These are phyloP conservation scores for Spencermartinsiella ligniputridi DNA, from an alignment of 1,139 yeast species.

Conservation along the genomic window DNA sequence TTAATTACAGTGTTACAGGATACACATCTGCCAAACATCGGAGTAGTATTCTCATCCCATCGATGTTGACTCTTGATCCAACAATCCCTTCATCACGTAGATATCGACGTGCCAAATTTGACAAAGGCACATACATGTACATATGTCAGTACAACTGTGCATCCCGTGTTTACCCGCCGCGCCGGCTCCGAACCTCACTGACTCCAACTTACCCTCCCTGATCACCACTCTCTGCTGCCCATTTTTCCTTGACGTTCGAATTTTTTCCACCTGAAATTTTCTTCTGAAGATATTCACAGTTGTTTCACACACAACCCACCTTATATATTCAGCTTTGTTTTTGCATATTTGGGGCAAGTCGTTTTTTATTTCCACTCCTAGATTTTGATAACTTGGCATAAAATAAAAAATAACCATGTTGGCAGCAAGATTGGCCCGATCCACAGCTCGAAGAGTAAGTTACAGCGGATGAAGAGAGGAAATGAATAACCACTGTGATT, in stretches of 20 bases:
- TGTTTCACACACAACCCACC: not conserved
- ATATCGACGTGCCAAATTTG: no score
- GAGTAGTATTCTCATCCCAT: no score
- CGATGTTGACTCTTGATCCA: no score
- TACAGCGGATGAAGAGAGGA: not conserved
- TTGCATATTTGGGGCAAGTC: constrained; percentile 1
- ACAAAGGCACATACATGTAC: no score
- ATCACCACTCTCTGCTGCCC: not conserved
- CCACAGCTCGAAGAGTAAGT: constrained; percentile 13
- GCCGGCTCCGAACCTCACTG: not conserved
- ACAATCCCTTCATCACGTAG: no score
- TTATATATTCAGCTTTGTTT: not conserved
- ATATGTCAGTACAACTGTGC: no score
- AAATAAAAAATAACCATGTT: constrained; percentile 7
- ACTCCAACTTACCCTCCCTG: no score
- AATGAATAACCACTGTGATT: not conserved
- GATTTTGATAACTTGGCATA: not conserved
- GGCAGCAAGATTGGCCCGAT: constrained; percentile 15
- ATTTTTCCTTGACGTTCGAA: not conserved
- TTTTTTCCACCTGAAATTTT: not conserved
- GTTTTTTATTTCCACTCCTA: not conserved
- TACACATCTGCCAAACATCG: no score
- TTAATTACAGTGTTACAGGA: no score
- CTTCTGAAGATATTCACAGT: not conserved
- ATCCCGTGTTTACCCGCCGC: not conserved